These are phyloP conservation scores for Fusarium sarcochroum DNA, from an alignment of 2,329 filamentous ascomycete species.

Conservation along the genomic window DNA sequence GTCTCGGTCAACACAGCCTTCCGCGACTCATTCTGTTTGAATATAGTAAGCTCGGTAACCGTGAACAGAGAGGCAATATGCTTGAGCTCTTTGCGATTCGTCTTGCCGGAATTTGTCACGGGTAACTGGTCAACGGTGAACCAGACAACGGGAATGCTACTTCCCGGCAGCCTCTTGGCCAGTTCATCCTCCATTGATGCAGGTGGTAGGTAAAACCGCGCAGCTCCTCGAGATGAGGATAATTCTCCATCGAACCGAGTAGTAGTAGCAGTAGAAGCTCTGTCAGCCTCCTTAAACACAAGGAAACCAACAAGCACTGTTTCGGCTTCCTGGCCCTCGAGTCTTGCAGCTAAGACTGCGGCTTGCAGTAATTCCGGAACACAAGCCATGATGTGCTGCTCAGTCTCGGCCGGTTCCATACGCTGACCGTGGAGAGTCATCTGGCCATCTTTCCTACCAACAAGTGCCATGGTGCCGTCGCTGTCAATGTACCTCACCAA, in stretches of 20 bases:
- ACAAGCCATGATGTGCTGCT: conserved; percentile 12
- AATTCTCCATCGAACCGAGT: too few species aligned
- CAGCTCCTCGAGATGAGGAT: too few species aligned
- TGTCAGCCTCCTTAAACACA: not conserved
- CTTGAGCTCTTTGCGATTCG: conserved; percentile 27
- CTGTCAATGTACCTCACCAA: conserved; percentile 43
- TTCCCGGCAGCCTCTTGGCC: conserved; percentile 16
- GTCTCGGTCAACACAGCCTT: conserved; percentile 49
- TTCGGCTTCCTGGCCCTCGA: not conserved
- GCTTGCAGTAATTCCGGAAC: not conserved
- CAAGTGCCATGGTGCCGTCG: conserved; percentile 56
- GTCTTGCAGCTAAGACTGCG: not conserved
- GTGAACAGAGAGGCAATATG: conserved; percentile 12
- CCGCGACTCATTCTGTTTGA: conserved; percentile 52
- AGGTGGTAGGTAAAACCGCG: not conserved
- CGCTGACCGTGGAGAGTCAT: conserved; percentile 69
- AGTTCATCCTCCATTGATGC: not conserved
- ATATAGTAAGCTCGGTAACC: conserved; percentile 26
- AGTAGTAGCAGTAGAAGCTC: too few species aligned
- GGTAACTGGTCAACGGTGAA: conserved; percentile 33
- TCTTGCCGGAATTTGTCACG: conserved; percentile 31
- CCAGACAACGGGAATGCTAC: conserved; percentile 40
- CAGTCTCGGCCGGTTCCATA: conserved; percentile 57
- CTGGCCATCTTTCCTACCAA: conserved; percentile 68
- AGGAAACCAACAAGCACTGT: not conserved